Percentiles rank a stretch among this genome's conserved stretches.
Evolutionary conservation across 2,329 filamentous ascomycete genomes (phyloP).

Genomic region (Alternaria triticina): DNA sequence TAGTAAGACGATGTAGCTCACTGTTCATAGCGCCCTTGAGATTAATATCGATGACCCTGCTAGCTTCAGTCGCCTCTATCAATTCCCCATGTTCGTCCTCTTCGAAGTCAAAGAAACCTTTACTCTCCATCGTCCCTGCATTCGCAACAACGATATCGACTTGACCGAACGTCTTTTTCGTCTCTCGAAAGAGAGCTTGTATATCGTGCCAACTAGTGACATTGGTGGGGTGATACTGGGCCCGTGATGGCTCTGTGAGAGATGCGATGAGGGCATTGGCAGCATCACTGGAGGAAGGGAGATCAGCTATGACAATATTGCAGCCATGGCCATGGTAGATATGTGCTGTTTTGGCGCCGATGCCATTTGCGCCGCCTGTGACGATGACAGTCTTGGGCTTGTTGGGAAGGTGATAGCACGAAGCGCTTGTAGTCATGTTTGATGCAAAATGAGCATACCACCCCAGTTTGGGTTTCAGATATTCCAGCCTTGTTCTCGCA

Average conservation of each 20-base stretch:
- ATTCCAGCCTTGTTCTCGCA: background rate
- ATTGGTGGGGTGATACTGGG: slow-evolving; percentile 47
- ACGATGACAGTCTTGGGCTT: slow-evolving; percentile 49
- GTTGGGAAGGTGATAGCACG: slow-evolving; percentile 15
- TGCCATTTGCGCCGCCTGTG: slow-evolving; percentile 52
- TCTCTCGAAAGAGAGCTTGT: slow-evolving; percentile 40
- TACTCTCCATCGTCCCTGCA: slow-evolving; percentile 51
- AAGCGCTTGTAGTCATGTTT: background rate
- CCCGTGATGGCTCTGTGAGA: slow-evolving; percentile 33
- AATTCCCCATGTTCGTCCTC: slow-evolving; percentile 39
- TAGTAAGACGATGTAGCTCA: slow-evolving; percentile 15
- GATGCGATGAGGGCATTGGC: slow-evolving; percentile 39
- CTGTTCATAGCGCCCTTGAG: slow-evolving; percentile 55
- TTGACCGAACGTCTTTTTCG: slow-evolving; percentile 42
- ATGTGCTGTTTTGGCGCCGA: slow-evolving; percentile 50
- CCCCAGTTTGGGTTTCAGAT: background rate
- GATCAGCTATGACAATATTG: slow-evolving; percentile 51
- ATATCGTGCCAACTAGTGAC: slow-evolving; percentile 49
- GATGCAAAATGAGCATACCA: background rate
- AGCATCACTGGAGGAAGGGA: slow-evolving; percentile 27
- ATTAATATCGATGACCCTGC: slow-evolving; percentile 49
- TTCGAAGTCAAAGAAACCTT: slow-evolving; percentile 41
- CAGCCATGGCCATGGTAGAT: slow-evolving; percentile 47
- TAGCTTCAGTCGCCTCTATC: slow-evolving; percentile 32
- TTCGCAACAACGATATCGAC: slow-evolving; percentile 54